These are phyloP conservation scores for Diaporthe aspalathi DNA, from an alignment of 2,329 filamentous ascomycete genomes.

Conservation along the genomic window DNA sequence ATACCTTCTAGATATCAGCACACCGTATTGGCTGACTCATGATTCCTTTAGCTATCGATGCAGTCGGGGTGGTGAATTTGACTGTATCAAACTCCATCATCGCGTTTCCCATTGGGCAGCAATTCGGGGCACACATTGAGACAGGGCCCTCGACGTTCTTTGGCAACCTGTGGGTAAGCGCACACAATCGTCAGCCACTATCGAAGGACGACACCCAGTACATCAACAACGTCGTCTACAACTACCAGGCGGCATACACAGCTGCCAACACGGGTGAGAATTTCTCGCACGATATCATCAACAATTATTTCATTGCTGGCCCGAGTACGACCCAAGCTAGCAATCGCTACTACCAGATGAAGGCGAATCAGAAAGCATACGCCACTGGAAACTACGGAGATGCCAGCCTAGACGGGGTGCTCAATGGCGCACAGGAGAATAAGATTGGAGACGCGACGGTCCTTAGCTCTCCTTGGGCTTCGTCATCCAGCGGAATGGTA, in stretches of 20 bases:
- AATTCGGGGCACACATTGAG: constrained; percentile 56
- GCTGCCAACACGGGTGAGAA: constrained; percentile 40
- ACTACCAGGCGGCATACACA: constrained; percentile 55
- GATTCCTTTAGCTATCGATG: constrained; percentile 47
- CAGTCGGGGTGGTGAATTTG: constrained; percentile 52
- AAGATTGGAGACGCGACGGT: constrained; percentile 36
- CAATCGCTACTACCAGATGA: constrained; percentile 54
- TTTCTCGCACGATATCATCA: constrained; percentile 51
- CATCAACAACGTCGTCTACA: constrained; percentile 59
- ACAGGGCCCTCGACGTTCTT: constrained; percentile 55
- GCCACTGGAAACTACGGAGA: constrained; percentile 57
- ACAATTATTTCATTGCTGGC: constrained; percentile 59
- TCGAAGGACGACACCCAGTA: constrained; percentile 58
- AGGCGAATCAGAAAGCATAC: constrained; percentile 56
- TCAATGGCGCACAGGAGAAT: constrained; percentile 39
- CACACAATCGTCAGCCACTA: constrained; percentile 59
- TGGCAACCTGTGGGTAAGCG: constrained; percentile 59
- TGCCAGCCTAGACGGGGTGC: constrained; percentile 38
- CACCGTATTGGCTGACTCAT: neutral
- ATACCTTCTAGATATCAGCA: neutral
- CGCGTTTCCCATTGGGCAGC: constrained; percentile 56
- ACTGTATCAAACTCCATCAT: constrained; percentile 60
- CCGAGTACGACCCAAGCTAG: constrained; percentile 53
- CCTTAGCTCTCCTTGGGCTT: constrained; percentile 41
- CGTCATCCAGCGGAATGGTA: constrained; percentile 40